Evolutionary conservation across 2,329 filamentous ascomycete species (phyloP), one percentile per base, ranked within the genome.

Genomic region (Kalaharituber pfeilii): DNA sequence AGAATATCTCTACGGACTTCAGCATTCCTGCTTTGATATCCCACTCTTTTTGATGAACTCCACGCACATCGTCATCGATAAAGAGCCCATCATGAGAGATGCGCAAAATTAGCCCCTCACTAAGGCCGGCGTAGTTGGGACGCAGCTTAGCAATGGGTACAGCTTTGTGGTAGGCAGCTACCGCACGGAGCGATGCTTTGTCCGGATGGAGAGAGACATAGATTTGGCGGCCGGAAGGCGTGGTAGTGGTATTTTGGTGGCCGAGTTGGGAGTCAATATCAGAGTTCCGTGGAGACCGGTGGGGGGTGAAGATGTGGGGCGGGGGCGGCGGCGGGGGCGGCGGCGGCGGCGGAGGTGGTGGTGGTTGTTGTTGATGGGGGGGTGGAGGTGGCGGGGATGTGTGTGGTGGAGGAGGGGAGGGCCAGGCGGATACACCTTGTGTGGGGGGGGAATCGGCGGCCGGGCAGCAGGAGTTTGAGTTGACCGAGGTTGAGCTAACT

Each of bases 21-120:
- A 98, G 77, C 44, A 87, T 94, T 91, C 91, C 96, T 25, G 89
- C 88, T 69, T 96, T 96, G 66, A 96, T 80, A 67, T 98, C 91
- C 91, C 91, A 98, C 70, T 98, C 91, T 56, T 91, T 80, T 69
- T 96, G 87, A n/a, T 86, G 81, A 15, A 95, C 86, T 58, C 81
- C 80, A 45, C 88, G 81, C 52, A 95, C 78, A 67, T 96, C 91
- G 67, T 98, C 91, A 67, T 98, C 91, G 65, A 98, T 91, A 70
- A 96, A 96, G 53, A 96, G 75, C 18, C 91, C 91, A 67, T 94
- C 89, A 1, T 86, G 94, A 9, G 86, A 89, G 65, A 96, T 91
- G 51, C 85, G 84, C 57, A 98, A 75, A 57, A 96, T 84, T 47
- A 98, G 74, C 0, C 91, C 91, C 66, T 98, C 88, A 1, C 88